A percentile compares a stretch with the other conserved stretches of the same genome.
Conservation (phyloP, 257 asterid genomes). For the Solanum lycopersicoides region DNA sequence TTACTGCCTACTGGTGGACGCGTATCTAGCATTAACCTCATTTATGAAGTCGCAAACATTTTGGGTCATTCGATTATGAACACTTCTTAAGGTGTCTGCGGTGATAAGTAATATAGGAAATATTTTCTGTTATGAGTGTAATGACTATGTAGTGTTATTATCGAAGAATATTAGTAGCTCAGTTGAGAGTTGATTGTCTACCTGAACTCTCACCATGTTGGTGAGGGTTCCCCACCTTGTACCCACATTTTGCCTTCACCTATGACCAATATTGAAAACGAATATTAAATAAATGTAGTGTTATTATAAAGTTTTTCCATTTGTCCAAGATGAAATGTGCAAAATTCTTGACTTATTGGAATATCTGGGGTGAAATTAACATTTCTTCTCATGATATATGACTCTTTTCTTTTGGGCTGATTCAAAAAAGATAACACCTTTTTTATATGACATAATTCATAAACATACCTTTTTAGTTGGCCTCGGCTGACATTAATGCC, state of each 20-base stretch:
- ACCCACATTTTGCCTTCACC: background rate
- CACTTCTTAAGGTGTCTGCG: background rate
- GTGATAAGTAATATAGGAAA: background rate
- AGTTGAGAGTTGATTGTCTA: background rate
- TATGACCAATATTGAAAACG: background rate
- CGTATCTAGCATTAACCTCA: background rate
- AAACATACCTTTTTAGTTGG: background rate
- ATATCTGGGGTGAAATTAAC: background rate
- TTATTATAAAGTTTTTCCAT: background rate
- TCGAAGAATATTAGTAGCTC: background rate
- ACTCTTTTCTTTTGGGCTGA: background rate
- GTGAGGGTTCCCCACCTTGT: background rate
- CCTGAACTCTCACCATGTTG: background rate
- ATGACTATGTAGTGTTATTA: background rate
- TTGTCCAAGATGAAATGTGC: background rate
- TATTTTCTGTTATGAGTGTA: background rate
- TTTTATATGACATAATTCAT: background rate
- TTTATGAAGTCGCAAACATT: background rate
- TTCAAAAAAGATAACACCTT: conserved; percentile 27
- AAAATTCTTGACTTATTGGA: background rate
- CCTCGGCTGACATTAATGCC: background rate
- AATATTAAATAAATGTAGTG: background rate
- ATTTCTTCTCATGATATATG: background rate
- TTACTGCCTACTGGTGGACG: background rate
- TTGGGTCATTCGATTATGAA: background rate